These are phyloP conservation scores for Pseudozyma flocculosa DNA, from an alignment of 1,284 basidiomycete genomes.

Conservation along the genomic window DNA sequence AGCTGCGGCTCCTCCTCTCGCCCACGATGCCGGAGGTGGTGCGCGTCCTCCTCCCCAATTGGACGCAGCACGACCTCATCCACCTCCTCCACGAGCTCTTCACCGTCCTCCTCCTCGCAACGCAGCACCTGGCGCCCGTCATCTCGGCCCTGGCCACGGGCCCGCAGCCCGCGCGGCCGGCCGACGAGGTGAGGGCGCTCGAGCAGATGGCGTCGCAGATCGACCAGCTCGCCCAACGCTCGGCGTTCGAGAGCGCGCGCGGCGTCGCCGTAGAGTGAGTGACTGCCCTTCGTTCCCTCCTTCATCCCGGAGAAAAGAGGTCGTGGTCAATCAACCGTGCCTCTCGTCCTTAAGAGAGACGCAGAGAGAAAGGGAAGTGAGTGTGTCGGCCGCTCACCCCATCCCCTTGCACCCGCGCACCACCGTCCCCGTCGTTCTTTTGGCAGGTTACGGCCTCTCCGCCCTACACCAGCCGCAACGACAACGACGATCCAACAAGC, in stretches of 20 bases:
- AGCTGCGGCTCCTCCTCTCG: conserved; percentile 48
- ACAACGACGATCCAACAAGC: too few species aligned
- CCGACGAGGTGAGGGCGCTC: background rate
- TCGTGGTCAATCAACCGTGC: too few species aligned
- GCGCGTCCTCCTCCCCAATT: conserved; percentile 65
- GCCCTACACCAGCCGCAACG: too few species aligned
- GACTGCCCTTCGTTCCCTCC: too few species aligned
- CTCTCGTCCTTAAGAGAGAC: too few species aligned
- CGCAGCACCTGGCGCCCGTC: conserved; percentile 69
- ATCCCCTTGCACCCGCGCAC: too few species aligned
- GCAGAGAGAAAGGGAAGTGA: too few species aligned
- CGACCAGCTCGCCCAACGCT: background rate
- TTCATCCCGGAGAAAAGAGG: too few species aligned
- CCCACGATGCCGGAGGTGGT: conserved; percentile 59
- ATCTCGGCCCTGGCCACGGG: conserved; percentile 62
- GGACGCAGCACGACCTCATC: conserved; percentile 72
- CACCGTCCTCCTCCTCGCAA: conserved; percentile 70
- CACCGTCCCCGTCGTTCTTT: too few species aligned
- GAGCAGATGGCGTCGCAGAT: background rate
- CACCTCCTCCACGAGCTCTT: conserved; percentile 74
- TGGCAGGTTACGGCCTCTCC: too few species aligned
- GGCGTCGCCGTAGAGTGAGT: background rate
- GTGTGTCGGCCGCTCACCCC: too few species aligned
- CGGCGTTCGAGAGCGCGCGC: background rate
- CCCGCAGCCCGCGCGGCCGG: too few species aligned